A percentile compares a stretch with the other conserved stretches of the same genome.
These are phyloP conservation scores for Acrasis kona DNA, from an alignment of 78 protist species.

Conservation along the genomic window DNA sequence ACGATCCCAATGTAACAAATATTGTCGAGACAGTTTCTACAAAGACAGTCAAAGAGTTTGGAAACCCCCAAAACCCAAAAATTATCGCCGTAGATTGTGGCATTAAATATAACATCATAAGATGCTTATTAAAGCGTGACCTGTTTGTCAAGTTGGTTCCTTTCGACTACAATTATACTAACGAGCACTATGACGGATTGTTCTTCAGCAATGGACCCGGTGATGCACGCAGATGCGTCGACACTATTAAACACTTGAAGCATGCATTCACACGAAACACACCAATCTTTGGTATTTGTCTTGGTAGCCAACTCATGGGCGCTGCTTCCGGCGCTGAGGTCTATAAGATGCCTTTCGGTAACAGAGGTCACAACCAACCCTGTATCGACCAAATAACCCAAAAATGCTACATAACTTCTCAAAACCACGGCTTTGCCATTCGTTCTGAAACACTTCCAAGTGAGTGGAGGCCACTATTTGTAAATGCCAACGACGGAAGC, in stretches of 20 bases:
- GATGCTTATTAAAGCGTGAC: conserved; percentile 70
- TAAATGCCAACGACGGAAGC: conserved; percentile 91
- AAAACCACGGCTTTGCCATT: conserved; percentile 86
- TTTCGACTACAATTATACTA: conserved; percentile 75
- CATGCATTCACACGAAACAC: conserved; percentile 36
- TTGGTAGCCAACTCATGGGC: conserved; percentile 89
- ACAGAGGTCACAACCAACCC: conserved; percentile 95
- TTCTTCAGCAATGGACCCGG: conserved; percentile 94
- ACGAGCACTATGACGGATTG: conserved; percentile 66
- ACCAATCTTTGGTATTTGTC: conserved; percentile 85
- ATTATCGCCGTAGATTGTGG: conserved; percentile 90
- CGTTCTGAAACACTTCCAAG: conserved; percentile 70
- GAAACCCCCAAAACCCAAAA: conserved; percentile 26
- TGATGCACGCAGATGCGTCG: conserved; percentile 58
- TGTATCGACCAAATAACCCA: conserved; percentile 46
- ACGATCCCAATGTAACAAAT: conserved; percentile 47
- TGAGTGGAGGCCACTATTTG: conserved; percentile 76
- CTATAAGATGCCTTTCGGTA: conserved; percentile 86
- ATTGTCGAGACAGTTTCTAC: conserved; percentile 69
- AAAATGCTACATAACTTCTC: conserved; percentile 81
- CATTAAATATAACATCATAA: conserved; percentile 69
- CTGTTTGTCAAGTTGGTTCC: conserved; percentile 86
- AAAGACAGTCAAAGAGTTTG: conserved; percentile 14
- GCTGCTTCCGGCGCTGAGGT: conserved; percentile 84
- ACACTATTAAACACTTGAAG: conserved; percentile 49